These are phyloP conservation scores for Penicillium robsamsonii DNA, from an alignment of 495 filamentous ascomycete species.

Conservation along the genomic window DNA sequence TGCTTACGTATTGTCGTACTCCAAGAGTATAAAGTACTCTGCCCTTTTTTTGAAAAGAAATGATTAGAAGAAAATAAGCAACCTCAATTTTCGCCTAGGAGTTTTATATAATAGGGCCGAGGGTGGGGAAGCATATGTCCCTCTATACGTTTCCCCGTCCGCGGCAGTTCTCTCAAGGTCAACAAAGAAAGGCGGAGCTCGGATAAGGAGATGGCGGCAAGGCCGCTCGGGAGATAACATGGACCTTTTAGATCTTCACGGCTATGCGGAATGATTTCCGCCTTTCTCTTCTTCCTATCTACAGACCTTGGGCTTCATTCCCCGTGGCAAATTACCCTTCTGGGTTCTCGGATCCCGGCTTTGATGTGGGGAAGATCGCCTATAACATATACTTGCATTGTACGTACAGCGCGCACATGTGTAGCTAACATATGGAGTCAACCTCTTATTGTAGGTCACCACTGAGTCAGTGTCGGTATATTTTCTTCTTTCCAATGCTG, in stretches of 20 bases:
- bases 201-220: conserved; percentile 8
- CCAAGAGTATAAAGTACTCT: neutral
- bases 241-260: neutral
- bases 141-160: neutral
- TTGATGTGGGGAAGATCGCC: conserved; percentile 4
- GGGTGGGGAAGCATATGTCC: neutral
- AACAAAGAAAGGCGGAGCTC: conserved; percentile 7
- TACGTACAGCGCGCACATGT: too few relatives aligned
- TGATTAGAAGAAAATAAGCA: neutral
- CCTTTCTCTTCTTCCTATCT: neutral
- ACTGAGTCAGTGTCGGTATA: neutral
- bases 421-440: neutral
- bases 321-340: neutral
- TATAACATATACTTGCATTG: neutral
- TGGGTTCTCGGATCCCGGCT: conserved; percentile 1
- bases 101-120: neutral
- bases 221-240: conserved; percentile 2
- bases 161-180: neutral
- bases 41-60: neutral
- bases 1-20: neutral
- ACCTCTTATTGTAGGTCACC: neutral
- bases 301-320: neutral
- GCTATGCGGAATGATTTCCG: conserved; percentile 3
- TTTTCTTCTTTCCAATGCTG: neutral
- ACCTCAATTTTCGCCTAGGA: neutral